Base-by-base conservation (phyloP, 129 eudicot genomes). In the Smallanthus sonchifolius region DNA sequence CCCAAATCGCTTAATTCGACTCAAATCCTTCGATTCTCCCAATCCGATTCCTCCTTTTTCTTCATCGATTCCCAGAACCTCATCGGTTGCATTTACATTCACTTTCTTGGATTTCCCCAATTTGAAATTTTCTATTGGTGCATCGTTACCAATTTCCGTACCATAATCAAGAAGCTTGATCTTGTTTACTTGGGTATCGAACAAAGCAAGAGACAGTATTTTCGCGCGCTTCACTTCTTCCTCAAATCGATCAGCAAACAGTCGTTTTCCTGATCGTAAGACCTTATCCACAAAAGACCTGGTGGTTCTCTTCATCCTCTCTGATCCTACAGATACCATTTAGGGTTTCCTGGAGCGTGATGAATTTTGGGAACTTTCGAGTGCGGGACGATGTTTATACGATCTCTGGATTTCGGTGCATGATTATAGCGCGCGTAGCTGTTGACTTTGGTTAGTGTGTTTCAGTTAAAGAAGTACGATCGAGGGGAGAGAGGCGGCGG, bases 251-350 rank as follows among this genome's bases (percentile, higher is more conserved):
- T 83, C 76, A 72, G 83, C 84, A 72, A 71, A 49, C 35, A 86
- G 49, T 57, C 95, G 79, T 73, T 88, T 75, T 5, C 94, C 87
- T 9, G 95, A 91, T 45, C 95, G 66, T 73, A 91, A 69, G 17
- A 86, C 88, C 77, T 82, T 81, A 11, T 77, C 82, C 56, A 90
- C 89, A 74, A 86, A 82, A 45, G 85, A 84, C 73, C 94, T 87
- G 28, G 89, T 83, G n/a, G 74, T 79, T 57, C 86, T 73, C 71
- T 86, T 83, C 94, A 87, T 91, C 55, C 74, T 82, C 32, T 28
- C 55, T 19, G 77, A 65, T 20, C 49, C 40, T 65, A 75, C 35
- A 13, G 16, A 2, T 30, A 6, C 32, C 19, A 34, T 70, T 70
- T 30, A 7, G 77, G 66, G 19, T 15, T 51, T 38, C 8, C 5